A percentile compares a stretch with the other conserved stretches of the same genome.
Conservation (phyloP, 1,139 yeast species). For the Debaryomyces coudertii region DNA sequence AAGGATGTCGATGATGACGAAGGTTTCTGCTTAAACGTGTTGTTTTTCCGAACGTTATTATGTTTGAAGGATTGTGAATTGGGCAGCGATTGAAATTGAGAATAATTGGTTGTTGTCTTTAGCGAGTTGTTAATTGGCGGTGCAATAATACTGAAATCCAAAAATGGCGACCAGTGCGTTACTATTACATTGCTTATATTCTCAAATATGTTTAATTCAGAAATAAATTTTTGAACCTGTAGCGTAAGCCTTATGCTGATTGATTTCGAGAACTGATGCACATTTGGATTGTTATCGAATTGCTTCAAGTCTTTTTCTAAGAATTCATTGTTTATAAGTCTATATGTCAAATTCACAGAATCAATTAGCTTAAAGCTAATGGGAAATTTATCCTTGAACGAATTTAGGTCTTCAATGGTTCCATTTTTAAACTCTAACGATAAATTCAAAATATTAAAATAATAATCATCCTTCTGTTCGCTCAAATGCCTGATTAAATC, state of each 20-base stretch:
- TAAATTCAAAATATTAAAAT: slow-evolving; percentile 44
- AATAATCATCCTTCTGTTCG: slow-evolving; percentile 21
- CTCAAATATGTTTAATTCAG: slow-evolving; percentile 12
- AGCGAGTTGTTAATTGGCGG: slow-evolving; percentile 48
- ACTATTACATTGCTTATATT: slow-evolving; percentile 38
- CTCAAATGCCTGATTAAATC: slow-evolving; percentile 32
- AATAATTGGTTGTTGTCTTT: slow-evolving; percentile 28
- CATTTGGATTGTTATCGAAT: slow-evolving; percentile 16
- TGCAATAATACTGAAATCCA: slow-evolving; percentile 57
- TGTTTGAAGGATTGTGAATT: slow-evolving; percentile 13
- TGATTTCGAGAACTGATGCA: slow-evolving; percentile 29
- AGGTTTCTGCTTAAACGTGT: slow-evolving; percentile 19
- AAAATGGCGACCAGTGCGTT: slow-evolving; percentile 63
- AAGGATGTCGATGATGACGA: slow-evolving; percentile 2
- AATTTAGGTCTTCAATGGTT: slow-evolving; percentile 30
- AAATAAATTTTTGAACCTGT: slow-evolving; percentile 27
- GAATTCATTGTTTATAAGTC: slow-evolving; percentile 37
- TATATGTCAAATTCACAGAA: slow-evolving; percentile 49
- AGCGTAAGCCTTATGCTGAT: slow-evolving; percentile 35
- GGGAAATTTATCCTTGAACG: slow-evolving; percentile 32
- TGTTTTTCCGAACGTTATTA: slow-evolving; percentile 22
- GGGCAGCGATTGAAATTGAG: slow-evolving; percentile 29
- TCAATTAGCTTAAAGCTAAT: slow-evolving; percentile 32
- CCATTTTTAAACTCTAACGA: slow-evolving; percentile 47
- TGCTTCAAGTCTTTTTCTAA: slow-evolving; percentile 26